phyloP scores from a whole-genome alignment of 345 rosid species.

The Brassica nigra region DNA sequence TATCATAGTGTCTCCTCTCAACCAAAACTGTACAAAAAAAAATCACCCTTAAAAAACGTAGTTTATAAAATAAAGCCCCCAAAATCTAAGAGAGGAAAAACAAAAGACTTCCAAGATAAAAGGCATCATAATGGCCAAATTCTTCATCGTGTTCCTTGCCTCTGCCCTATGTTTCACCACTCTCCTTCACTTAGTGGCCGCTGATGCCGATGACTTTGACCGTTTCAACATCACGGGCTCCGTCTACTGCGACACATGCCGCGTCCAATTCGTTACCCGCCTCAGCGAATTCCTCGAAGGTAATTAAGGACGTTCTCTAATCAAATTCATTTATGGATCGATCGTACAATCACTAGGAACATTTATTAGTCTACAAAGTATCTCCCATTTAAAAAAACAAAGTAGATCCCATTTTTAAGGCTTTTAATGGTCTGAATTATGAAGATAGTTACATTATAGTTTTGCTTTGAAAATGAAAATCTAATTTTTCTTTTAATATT shows the following conservation, averaged over 20 bases:
- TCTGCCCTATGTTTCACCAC: constrained; percentile 55
- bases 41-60: background rate
- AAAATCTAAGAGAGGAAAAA: constrained; percentile 27
- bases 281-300: constrained; percentile 52
- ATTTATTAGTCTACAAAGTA: background rate
- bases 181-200: constrained; percentile 38
- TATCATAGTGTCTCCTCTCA: constrained; percentile 22
- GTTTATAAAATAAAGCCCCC: constrained; percentile 3
- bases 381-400: no score
- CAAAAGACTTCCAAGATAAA: background rate
- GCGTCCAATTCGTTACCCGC: constrained; percentile 58
- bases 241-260: constrained; percentile 74
- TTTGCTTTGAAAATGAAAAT: background rate
- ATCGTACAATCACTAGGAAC: background rate
- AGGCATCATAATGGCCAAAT: constrained; percentile 47
- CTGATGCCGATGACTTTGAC: constrained; percentile 34
- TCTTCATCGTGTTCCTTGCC: constrained; percentile 42
- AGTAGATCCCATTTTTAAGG: background rate
- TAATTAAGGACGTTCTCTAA: constrained; percentile 9
- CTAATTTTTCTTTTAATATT: background rate
- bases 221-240: constrained; percentile 53
- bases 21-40: background rate
- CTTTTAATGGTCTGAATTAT: background rate
- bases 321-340: background rate
- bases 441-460: background rate